Percentiles rank a stretch among this genome's conserved stretches.
phyloP scores from a whole-genome alignment of 2,329 filamentous ascomycete genomes.

The Pestalotiopsis sp. region DNA sequence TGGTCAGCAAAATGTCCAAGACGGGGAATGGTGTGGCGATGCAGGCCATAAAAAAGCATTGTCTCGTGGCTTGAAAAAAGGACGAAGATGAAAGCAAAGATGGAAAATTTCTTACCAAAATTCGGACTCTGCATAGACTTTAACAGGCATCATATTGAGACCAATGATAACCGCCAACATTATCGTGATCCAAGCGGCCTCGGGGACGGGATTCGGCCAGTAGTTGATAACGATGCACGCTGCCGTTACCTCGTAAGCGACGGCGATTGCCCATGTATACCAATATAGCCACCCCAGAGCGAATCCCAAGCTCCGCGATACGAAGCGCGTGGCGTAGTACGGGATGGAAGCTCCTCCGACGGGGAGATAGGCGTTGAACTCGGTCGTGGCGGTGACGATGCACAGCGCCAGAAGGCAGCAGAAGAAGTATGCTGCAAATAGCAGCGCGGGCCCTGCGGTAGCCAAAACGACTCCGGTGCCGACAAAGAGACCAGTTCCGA shows the following conservation, averaged over 20 bases:
- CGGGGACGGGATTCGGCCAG: constrained; percentile 26
- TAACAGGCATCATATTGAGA: constrained; percentile 43
- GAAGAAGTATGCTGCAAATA: constrained; percentile 46
- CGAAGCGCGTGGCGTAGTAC: constrained; percentile 25
- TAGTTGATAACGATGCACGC: constrained; percentile 45
- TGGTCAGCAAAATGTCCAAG: not conserved
- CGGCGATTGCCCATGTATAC: constrained; percentile 46
- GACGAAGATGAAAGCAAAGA: not conserved
- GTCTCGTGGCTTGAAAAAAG: not conserved
- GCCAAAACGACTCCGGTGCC: constrained; percentile 30
- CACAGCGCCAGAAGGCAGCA: constrained; percentile 55
- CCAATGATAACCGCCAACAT: constrained; percentile 40
- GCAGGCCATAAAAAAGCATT: not conserved
- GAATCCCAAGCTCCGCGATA: constrained; percentile 31
- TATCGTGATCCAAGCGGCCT: constrained; percentile 46
- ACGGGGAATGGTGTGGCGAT: not conserved
- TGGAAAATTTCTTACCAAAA: constrained; percentile 34
- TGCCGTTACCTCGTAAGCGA: constrained; percentile 47
- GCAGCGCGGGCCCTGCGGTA: constrained; percentile 32
- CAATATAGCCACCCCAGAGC: constrained; percentile 44
- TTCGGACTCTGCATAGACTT: constrained; percentile 52
- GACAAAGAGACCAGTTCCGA: constrained; percentile 46
- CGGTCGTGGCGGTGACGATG: constrained; percentile 45
- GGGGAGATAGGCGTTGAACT: constrained; percentile 26
- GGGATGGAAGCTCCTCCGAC: constrained; percentile 16